These are phyloP conservation scores for Fusarium armeniacum DNA, from an alignment of 2,329 filamentous ascomycete genomes.

Conservation along the genomic window DNA sequence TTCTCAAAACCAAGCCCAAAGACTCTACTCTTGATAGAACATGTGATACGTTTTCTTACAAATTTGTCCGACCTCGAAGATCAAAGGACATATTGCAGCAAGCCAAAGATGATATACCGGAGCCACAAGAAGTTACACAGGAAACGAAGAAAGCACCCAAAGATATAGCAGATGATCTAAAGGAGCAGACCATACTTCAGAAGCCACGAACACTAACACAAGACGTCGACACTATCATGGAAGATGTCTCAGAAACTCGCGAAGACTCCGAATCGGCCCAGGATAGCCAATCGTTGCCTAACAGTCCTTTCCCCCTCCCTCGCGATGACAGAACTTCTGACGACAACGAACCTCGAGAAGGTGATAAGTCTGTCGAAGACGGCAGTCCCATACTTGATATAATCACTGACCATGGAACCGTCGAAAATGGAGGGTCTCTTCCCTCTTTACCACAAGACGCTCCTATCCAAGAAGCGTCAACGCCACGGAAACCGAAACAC, in stretches of 20 bases:
- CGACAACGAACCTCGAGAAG: not conserved
- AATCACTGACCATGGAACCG: not conserved
- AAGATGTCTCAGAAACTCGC: not conserved
- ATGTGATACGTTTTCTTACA: not conserved
- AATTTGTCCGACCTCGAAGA: not conserved
- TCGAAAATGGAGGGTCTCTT: conserved; percentile 1
- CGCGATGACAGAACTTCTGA: not conserved
- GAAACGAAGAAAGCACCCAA: not conserved
- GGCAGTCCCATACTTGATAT: not conserved
- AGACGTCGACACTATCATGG: not conserved
- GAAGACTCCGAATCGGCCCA: not conserved
- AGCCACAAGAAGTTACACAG: not conserved
- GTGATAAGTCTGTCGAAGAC: not conserved
- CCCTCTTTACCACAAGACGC: not conserved
- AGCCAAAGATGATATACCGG: not conserved
- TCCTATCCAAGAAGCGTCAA: not conserved
- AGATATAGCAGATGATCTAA: not conserved
- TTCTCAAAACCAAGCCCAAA: conserved; percentile 30
- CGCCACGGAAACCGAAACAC: conserved; percentile 22
- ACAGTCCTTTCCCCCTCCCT: not conserved
- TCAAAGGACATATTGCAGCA: conserved; percentile 10
- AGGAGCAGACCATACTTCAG: not conserved
- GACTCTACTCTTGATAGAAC: not conserved
- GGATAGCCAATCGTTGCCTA: not conserved
- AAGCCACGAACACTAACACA: not conserved